phyloP scores from a whole-genome alignment of 2,329 filamentous ascomycete species.

The Colletotrichum cuscutae region DNA sequence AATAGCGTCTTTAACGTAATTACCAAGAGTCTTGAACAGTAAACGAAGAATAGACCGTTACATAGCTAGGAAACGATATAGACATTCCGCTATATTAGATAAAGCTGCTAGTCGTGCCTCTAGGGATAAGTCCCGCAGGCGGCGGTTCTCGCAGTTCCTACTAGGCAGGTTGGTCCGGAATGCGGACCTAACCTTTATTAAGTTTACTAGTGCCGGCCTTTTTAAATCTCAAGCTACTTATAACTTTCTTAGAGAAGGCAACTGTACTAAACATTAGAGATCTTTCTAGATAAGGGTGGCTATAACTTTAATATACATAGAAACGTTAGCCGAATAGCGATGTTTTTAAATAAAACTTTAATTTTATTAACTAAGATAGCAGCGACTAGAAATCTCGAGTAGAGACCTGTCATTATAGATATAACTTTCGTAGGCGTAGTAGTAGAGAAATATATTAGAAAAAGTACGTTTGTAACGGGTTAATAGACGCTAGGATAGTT shows the following conservation, averaged over 20 bases:
- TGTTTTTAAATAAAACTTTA: not conserved
- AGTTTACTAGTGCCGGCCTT: not conserved
- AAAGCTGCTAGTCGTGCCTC: not conserved
- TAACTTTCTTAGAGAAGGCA: not conserved
- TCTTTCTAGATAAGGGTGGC: too few relatives aligned
- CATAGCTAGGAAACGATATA: not conserved
- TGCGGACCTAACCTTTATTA: not conserved
- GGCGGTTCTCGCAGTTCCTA: not conserved
- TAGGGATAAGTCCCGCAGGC: not conserved
- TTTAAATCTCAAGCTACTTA: not conserved
- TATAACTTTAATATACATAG: not conserved
- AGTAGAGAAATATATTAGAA: not conserved
- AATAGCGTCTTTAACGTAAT: not conserved
- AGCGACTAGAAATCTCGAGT: not conserved
- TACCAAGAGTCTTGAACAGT: not conserved
- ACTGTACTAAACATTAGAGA: not conserved
- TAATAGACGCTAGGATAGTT: not conserved
- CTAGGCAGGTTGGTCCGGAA: not conserved
- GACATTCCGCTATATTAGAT: not conserved
- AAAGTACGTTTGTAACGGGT: not conserved
- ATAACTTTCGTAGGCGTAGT: not conserved
- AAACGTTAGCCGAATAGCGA: not conserved
- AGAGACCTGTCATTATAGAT: not conserved
- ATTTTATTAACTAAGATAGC: not conserved
- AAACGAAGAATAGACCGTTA: not conserved